Conservation (phyloP, 257 asterid species). For the Solanum neorickii region DNA sequence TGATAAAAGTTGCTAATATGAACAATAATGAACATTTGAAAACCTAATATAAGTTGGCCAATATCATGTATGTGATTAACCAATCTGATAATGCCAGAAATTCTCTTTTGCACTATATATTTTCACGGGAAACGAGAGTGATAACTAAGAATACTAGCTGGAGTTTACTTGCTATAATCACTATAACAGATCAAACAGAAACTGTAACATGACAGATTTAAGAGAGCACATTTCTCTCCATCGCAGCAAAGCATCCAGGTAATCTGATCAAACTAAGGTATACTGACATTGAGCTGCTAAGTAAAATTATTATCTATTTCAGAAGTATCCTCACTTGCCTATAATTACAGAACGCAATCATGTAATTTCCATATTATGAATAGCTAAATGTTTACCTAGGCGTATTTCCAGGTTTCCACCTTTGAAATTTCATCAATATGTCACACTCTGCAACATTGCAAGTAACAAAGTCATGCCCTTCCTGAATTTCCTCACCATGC, state of each 20-base stretch:
- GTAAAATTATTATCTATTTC: background rate
- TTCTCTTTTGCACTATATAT: background rate
- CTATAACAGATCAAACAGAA: background rate
- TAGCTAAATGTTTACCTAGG: slow-evolving; percentile 46
- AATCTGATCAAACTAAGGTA: background rate
- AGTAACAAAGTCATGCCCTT: slow-evolving; percentile 42
- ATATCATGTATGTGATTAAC: background rate
- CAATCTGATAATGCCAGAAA: background rate
- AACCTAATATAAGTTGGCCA: background rate
- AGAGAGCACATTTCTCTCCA: background rate
- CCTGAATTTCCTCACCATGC: slow-evolving; percentile 44
- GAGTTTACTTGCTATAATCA: background rate
- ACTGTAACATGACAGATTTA: background rate
- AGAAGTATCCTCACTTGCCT: background rate
- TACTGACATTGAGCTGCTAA: background rate
- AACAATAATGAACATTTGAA: background rate
- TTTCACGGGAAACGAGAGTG: background rate
- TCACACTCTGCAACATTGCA: slow-evolving; percentile 90
- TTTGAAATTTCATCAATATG: slow-evolving; percentile 67
- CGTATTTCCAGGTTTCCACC: slow-evolving; percentile 75
- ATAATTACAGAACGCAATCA: background rate
- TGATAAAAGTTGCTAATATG: background rate
- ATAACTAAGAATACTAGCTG: background rate
- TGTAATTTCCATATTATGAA: background rate
- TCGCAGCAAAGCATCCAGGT: background rate